phyloP scores from a whole-genome alignment of 2,329 filamentous ascomycete genomes.

The Fusarium torreyae region DNA sequence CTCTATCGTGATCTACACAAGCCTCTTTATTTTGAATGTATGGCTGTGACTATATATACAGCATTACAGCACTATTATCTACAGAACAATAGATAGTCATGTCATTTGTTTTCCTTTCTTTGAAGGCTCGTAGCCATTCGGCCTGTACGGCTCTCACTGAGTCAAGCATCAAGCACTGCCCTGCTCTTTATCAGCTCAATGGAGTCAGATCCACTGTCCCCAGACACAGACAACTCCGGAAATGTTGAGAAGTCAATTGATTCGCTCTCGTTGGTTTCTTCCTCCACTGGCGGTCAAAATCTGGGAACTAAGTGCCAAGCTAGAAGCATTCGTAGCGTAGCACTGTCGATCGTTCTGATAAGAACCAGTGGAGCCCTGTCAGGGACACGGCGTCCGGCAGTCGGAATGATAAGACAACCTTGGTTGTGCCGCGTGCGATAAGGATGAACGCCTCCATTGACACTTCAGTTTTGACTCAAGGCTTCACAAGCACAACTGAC shows the following conservation, averaged over 20 bases:
- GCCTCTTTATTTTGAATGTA: neutral
- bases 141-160: constrained; percentile 6
- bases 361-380: constrained; percentile 22
- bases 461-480: neutral
- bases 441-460: neutral
- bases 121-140: neutral
- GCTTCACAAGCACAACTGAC: neutral
- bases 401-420: constrained; percentile 24
- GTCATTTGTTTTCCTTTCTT: neutral
- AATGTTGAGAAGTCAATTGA: constrained; percentile 39
- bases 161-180: constrained; percentile 15
- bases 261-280: constrained; percentile 17
- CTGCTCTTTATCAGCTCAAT: constrained; percentile 30
- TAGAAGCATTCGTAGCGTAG: constrained; percentile 27
- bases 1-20: neutral
- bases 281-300: constrained; percentile 33
- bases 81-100: neutral
- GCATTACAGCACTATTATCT: too few species aligned
- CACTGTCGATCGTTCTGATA: constrained; percentile 34
- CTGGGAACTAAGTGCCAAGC: constrained; percentile 10
- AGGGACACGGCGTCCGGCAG: constrained; percentile 39
- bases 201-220: constrained; percentile 24
- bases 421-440: constrained; percentile 5
- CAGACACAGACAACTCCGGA: constrained; percentile 22
- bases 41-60: neutral